Conservation (phyloP, 306 rosid genomes). For the Fragaria iinumae region DNA sequence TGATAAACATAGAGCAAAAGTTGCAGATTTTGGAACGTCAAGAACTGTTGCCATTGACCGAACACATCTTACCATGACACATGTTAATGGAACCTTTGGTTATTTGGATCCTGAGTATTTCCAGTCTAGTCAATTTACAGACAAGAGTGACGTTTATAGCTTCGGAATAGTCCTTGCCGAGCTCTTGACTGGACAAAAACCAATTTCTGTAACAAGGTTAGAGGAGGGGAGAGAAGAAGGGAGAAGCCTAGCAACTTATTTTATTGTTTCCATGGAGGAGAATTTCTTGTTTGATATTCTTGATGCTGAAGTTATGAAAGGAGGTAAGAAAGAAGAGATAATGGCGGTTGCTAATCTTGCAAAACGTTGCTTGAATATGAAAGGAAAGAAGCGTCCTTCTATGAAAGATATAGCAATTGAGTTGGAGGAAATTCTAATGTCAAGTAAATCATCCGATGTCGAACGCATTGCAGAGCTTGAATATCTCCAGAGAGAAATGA, state of each 20-base stretch:
- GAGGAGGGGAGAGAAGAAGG: neutral
- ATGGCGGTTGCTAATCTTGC: neutral
- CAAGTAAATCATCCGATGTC: neutral
- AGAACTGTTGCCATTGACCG: neutral
- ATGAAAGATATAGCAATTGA: neutral
- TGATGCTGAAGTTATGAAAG: neutral
- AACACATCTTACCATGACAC: conserved; percentile 19
- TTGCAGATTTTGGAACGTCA: conserved; percentile 25
- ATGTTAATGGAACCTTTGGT: conserved; percentile 19
- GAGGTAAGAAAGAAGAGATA: neutral
- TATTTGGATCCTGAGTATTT: conserved; percentile 28
- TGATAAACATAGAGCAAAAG: conserved; percentile 16
- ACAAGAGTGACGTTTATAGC: conserved; percentile 24
- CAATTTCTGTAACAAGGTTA: neutral
- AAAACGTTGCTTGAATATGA: neutral
- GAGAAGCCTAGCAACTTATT: neutral
- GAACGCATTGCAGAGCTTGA: neutral
- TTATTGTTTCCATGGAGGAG: neutral
- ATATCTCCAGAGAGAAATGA: neutral
- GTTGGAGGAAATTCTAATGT: neutral
- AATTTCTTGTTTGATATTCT: neutral
- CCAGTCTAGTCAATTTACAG: neutral
- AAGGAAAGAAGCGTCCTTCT: no score
- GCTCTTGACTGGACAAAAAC: conserved; percentile 23
- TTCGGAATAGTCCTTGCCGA: conserved; percentile 21